A percentile compares a stretch with the other conserved stretches of the same genome.
Conservation (phyloP, 2,329 filamentous ascomycete genomes). For the Diplodia corticola region DNA sequence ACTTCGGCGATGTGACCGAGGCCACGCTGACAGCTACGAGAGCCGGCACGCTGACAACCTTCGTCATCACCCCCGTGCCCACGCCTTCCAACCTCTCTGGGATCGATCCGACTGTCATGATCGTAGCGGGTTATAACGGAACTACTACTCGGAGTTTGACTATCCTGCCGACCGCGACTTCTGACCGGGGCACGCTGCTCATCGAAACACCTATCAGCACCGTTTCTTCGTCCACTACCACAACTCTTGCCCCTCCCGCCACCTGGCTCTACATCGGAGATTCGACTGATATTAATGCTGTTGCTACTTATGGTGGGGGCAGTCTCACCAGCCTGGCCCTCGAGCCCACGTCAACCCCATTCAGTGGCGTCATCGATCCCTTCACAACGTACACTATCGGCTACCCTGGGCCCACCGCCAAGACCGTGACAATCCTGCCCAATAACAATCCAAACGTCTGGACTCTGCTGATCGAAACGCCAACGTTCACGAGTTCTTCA, state of each 20-base stretch:
- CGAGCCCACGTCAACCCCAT: background rate
- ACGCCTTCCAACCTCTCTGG: background rate
- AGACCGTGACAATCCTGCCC: background rate
- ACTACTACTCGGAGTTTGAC: background rate
- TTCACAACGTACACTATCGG: background rate
- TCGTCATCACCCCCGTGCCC: background rate
- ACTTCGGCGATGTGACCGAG: background rate
- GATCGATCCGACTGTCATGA: background rate
- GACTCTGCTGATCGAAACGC: background rate
- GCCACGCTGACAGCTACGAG: background rate
- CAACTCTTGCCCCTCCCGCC: background rate
- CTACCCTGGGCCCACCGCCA: background rate
- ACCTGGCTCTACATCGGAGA: background rate
- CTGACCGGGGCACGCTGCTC: background rate
- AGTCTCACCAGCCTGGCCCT: background rate
- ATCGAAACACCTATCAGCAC: background rate
- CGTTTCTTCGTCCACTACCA: background rate
- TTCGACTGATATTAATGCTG: background rate
- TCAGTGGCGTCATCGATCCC: background rate
- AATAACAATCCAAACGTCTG: background rate
- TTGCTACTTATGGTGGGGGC: background rate
- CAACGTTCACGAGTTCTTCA: background rate
- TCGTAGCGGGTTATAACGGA: background rate
- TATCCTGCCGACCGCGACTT: background rate
- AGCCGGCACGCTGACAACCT: background rate